These are phyloP conservation scores for Alternaria gaisen DNA, from an alignment of 2,329 filamentous ascomycete species.

Conservation along the genomic window DNA sequence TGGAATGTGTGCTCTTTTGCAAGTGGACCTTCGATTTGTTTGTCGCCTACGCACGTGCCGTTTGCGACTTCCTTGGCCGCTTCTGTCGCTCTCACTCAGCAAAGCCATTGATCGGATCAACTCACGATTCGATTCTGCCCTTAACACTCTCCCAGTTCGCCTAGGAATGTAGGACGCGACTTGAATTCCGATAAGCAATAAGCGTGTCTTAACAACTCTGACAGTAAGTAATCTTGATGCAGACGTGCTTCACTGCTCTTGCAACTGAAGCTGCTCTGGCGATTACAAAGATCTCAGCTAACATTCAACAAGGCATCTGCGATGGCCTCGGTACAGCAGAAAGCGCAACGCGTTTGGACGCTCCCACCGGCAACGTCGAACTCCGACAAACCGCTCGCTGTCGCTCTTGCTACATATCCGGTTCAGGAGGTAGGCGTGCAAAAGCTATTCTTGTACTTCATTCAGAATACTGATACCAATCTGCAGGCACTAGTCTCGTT, in stretches of 20 bases:
- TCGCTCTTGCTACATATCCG: constrained; percentile 12
- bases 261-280: neutral
- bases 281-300: neutral
- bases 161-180: neutral
- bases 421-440: constrained; percentile 14
- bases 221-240: neutral
- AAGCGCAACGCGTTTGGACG: constrained; percentile 5
- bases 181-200: neutral
- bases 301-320: neutral
- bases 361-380: constrained; percentile 10
- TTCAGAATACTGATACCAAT: neutral
- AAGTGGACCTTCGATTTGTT: neutral
- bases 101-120: neutral
- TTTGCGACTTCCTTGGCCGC: constrained; percentile 3
- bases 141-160: neutral
- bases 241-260: neutral
- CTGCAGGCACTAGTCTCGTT: constrained; percentile 11
- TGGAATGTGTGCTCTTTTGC: neutral
- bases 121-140: neutral
- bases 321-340: constrained; percentile 1
- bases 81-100: constrained; percentile 1
- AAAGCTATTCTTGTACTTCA: neutral
- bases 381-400: constrained; percentile 1
- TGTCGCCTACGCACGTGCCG: constrained; percentile 11
- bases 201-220: neutral